A percentile compares a stretch with the other conserved stretches of the same genome.
phyloP scores from a whole-genome alignment of 2,329 filamentous ascomycete genomes.

The Fusarium armeniacum region DNA sequence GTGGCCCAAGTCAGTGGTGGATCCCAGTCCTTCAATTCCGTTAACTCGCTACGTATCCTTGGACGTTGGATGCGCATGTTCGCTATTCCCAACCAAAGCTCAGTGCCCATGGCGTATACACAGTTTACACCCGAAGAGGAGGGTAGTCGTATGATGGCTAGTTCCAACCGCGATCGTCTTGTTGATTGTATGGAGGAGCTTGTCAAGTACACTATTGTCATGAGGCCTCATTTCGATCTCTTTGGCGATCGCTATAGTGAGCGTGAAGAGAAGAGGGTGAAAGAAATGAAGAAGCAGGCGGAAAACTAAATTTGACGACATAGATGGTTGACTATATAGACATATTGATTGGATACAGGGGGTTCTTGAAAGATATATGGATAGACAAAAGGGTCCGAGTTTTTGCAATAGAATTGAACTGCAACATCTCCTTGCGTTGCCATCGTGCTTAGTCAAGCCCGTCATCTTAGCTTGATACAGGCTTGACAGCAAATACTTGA shows the following conservation, averaged over 20 bases:
- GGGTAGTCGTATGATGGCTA: neutral
- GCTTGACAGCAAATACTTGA: neutral
- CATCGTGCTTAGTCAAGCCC: too few relatives aligned
- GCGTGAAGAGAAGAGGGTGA: neutral
- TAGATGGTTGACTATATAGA: neutral
- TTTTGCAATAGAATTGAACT: neutral
- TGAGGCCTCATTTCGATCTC: constrained; percentile 5
- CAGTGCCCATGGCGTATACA: neutral
- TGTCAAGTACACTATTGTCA: constrained; percentile 11
- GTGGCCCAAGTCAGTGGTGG: constrained; percentile 9
- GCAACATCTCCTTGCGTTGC: too few relatives aligned
- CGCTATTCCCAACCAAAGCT: constrained; percentile 8
- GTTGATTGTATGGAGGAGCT: constrained; percentile 19
- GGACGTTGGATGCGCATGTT: constrained; percentile 22
- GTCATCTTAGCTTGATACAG: too few relatives aligned
- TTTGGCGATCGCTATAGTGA: constrained; percentile 12
- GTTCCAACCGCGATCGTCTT: neutral
- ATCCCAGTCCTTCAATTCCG: neutral
- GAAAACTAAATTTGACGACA: neutral
- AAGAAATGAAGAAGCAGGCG: neutral
- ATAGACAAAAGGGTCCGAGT: too few relatives aligned
- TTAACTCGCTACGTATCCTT: fast-evolving
- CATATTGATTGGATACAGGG: neutral
- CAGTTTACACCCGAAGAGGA: constrained; percentile 1
- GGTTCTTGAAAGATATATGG: too few relatives aligned